Base-by-base conservation (phyloP, 768 basidiomycete genomes). In the Hericium erinaceus region DNA sequence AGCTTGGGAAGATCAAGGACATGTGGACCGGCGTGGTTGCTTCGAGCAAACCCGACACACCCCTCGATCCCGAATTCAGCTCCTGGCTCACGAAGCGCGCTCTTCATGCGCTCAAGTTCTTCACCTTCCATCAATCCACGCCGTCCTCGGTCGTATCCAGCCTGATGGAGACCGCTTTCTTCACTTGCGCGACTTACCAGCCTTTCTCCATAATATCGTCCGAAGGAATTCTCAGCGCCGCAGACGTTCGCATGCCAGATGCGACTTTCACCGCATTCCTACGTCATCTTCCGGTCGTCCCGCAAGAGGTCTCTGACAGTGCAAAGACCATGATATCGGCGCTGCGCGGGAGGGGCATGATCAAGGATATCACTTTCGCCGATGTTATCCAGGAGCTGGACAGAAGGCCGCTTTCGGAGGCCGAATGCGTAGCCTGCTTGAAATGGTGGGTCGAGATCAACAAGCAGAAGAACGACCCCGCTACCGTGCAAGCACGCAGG, bases 81-180 rank as follows among this genome's bases (percentile, higher is more conserved):
- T 64, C 69, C 16, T 77, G 80, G 74, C 69, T 94, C 11, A 76
- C 76, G 22, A 69, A 70, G 24, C 80, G 87, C 15, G 85, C 83
- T 13, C 70, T 92, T 16, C 95, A 98, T 64, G 80, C 86, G 5
- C 75, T 97, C 54, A 83, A 82, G 58, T 97, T 97, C 73, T 98
- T 97, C 75, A 87, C 90, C 2, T 98, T 92, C 70, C 81, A 84
- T 61, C 73, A 79, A 2, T 95, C 95, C 0, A 95, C 95, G 0
- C 95, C 95, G 1, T 92, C 89, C 0, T 68, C 82, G 1, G 81
- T 89, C 50, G 89, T 98, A 33, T 85, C 91, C 0, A 72, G 70
- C 10, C 69, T 81, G 15, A 78, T 95, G 57, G 87, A 92, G 67
- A 71, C 76, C 1, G 84, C 87, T 1, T 98, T 98, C 72, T 97